Base-by-base conservation (phyloP, 2,329 filamentous ascomycete genomes). In the Penicillium corylophilum region DNA sequence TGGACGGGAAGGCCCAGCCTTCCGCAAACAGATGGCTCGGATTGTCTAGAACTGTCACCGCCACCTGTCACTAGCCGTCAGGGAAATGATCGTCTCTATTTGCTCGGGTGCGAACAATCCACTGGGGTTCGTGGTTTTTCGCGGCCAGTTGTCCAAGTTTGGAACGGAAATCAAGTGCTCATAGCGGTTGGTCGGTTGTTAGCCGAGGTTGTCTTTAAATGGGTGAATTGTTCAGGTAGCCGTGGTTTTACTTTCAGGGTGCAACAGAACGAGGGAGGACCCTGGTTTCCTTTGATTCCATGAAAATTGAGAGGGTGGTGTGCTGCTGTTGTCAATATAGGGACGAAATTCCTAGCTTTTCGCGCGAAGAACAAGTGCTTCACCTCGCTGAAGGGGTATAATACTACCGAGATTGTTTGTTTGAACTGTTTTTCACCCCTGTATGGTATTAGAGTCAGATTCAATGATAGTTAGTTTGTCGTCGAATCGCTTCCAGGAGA, bases 1-100 rank as follows among this genome's bases (percentile, higher is more conserved):
- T 51, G 45, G 43, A 40, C 35, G 48, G 51, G 38, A 39, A 18
- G 33, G 35, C 16, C 43, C 41, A 23, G 29, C 12, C 29, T 26
- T 44, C 51, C 50, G 53, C n/a, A 60, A 54, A 51, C 50, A 44
- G 36, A 42, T 18, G 5, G 16, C 20, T 35, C 35, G 41, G 26
- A 39, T 24, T 39, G 49, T 44, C 51, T 45, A 47, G 46, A 46
- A 40, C 48, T 16, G 16, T 18, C 13, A 38, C 6, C 13, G 8
- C 13, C 41, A 39, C 12, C 43, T 42, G 2, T 48, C 24, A 46
- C 48, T 54, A 22, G 46, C 22, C 28, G 36, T 50, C 49, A 46
- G 48, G 22, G 41, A 13, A 35, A 44, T 31, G 31, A 49, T 51
- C 42, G 4, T 16, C 29, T 54, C 41, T 43, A 40, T 10, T 28